These are phyloP conservation scores for Eragrostis tef DNA, from an alignment of 202 grass and related monocot genomes.

Conservation along the genomic window DNA sequence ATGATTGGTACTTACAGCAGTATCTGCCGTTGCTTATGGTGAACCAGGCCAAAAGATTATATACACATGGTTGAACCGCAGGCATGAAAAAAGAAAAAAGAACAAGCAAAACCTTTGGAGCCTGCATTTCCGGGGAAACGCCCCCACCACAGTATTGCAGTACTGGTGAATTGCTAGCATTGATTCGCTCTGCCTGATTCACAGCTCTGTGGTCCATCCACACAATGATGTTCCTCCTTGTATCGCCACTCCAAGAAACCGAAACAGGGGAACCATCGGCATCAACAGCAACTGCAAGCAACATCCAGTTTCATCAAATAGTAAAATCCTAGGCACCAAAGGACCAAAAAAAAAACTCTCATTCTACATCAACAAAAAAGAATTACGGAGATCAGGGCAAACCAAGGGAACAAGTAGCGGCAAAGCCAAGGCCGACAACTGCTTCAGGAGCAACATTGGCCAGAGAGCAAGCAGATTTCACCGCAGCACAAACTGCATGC, in stretches of 20 bases:
- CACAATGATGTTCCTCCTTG: slow-evolving; percentile 89
- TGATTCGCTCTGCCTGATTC: slow-evolving; percentile 81
- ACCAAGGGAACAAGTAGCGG: slow-evolving; percentile 96
- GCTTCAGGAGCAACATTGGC: slow-evolving; percentile 62
- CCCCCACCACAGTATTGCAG: slow-evolving; percentile 88
- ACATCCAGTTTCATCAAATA: slow-evolving; percentile 1
- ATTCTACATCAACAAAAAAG: not conserved
- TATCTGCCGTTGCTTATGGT: slow-evolving; percentile 4
- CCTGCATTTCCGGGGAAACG: slow-evolving; percentile 96
- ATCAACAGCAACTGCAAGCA: slow-evolving; percentile 83
- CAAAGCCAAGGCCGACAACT: slow-evolving; percentile 73
- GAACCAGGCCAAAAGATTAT: slow-evolving; percentile 5
- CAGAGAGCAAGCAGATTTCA: slow-evolving; percentile 67
- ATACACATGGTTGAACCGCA: slow-evolving; percentile 17
- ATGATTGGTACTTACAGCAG: not conserved
- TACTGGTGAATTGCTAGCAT: slow-evolving; percentile 74
- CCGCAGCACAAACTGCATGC: slow-evolving; percentile 84
- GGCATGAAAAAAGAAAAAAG: slow-evolving; percentile 6
- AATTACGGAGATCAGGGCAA: slow-evolving; percentile 32
- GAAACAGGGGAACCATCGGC: slow-evolving; percentile 85
- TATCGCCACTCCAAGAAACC: slow-evolving; percentile 84
- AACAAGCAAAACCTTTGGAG: slow-evolving; percentile 69
- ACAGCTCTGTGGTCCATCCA: slow-evolving; percentile 99
- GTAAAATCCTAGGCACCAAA: slow-evolving; percentile 2
- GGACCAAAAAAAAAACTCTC: not conserved